Evolutionary conservation across 768 basidiomycete genomes (phyloP).

Genomic region (Russula earlei): DNA sequence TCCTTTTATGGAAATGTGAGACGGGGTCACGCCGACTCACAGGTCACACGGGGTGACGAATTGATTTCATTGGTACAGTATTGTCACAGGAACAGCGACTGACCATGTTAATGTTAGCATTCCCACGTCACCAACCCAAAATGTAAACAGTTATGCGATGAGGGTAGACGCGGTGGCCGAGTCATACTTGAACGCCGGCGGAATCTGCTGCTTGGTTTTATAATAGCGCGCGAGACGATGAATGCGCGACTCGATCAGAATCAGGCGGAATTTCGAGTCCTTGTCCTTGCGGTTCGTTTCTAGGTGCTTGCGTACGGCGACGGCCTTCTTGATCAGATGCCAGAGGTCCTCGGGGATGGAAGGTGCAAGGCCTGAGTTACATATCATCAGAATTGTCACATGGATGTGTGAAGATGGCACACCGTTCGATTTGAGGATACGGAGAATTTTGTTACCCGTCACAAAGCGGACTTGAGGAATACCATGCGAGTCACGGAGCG

Average conservation of each 20-base stretch:
- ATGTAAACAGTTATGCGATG: slow-evolving; percentile 47
- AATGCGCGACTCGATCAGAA: slow-evolving; percentile 98
- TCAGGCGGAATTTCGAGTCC: slow-evolving; percentile 94
- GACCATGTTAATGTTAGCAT: slow-evolving; percentile 1
- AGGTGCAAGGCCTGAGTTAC: slow-evolving; percentile 80
- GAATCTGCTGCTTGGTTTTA: slow-evolving; percentile 96
- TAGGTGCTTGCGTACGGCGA: slow-evolving; percentile 97
- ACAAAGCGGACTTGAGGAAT: slow-evolving; percentile 97
- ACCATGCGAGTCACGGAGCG: slow-evolving; percentile 95
- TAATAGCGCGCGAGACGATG: slow-evolving; percentile 97
- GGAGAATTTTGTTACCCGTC: slow-evolving; percentile 98
- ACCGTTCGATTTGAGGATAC: slow-evolving; percentile 95
- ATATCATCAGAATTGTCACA: not conserved
- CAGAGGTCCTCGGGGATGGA: slow-evolving; percentile 98
- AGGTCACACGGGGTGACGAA: too few relatives aligned
- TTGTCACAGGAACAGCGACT: slow-evolving; percentile 15
- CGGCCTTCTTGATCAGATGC: slow-evolving; percentile 99
- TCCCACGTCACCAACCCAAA: not conserved
- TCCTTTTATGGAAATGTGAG: too few relatives aligned
- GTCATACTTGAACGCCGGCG: slow-evolving; percentile 98
- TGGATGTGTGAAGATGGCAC: slow-evolving; percentile 27
- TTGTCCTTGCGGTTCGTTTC: slow-evolving; percentile 98
- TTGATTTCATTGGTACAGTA: too few relatives aligned
- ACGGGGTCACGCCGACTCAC: too few relatives aligned
- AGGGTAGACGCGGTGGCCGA: slow-evolving; percentile 88